Base-by-base conservation (phyloP, 2,329 filamentous ascomycete genomes). In the Fusarium gaditjirri region DNA sequence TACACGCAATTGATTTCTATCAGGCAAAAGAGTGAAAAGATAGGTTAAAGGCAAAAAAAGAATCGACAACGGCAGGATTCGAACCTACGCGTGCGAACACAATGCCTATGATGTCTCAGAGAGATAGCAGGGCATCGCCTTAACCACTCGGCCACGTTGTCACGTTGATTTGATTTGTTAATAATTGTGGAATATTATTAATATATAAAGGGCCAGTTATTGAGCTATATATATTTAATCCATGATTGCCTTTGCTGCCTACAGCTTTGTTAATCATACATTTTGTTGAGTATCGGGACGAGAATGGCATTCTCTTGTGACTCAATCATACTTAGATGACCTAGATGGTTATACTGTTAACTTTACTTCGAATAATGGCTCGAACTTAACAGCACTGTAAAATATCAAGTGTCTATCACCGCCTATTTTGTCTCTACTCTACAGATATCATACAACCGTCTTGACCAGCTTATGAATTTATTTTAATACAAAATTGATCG, bases 401-500 rank as follows among this genome's bases (percentile, higher is more conserved):
- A 21, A 9, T 25, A 23, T 25, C 23, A 31, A 10, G 44, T 36
- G 23, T 47, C 35, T 64, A 71, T 64, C 31, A 47, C 49, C 25
- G 16, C 68, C 50, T 69, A 63, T 61, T 53, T 53, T 46, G 58
- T 38, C 47, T 68, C 16, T 56, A 67, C 66, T 17, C 23, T 65
- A 63, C 59, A 74, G 43, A 54, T 71, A 70, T 58, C 19, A 17
- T 72, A 65, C 60, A 71, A 27, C 27, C 33, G 29, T 25, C 27
- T 55, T 29, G 12, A 16, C 38, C 14, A 39, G 23, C 9, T 31
- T 27, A 47, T 27, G n/a, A 29, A 33, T 56, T 12, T 44, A 60
- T 58, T 70, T 75, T 80, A 90, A 71, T 57, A 96, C 90, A 85
- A 95, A 92, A 81, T 95, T 97, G 33, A 95, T 87, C 54, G 93